These are phyloP conservation scores for Fraxinus anomala DNA, from an alignment of 257 asterid genomes.

Conservation along the genomic window DNA sequence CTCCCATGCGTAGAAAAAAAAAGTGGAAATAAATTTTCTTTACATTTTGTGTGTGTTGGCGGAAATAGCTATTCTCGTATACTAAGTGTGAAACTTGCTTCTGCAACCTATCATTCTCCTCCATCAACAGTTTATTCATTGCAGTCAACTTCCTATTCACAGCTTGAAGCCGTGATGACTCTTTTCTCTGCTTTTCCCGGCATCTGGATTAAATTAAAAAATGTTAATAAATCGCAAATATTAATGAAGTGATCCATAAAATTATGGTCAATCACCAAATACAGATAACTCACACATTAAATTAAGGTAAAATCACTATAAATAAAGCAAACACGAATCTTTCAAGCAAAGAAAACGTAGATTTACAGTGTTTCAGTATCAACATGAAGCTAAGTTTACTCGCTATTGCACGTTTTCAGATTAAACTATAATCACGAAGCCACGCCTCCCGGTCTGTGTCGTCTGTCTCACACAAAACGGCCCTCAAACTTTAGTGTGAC, in stretches of 20 bases:
- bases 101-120: slow-evolving; percentile 96
- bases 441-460: neutral
- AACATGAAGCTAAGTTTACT: neutral
- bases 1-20: neutral
- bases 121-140: slow-evolving; percentile 96
- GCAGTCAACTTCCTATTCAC: slow-evolving; percentile 90
- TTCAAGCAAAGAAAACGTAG: neutral
- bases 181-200: slow-evolving; percentile 93
- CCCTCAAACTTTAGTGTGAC: no score
- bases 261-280: neutral
- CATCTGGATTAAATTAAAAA: slow-evolving; percentile 51
- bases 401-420: neutral
- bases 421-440: neutral
- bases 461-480: no score
- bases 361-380: neutral
- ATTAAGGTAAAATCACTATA: neutral
- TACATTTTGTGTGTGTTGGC: slow-evolving; percentile 82
- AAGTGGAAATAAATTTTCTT: neutral
- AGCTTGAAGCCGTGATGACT: slow-evolving; percentile 85
- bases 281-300: neutral
- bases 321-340: neutral
- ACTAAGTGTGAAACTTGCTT: slow-evolving; percentile 94
- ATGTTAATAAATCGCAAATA: neutral
- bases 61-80: slow-evolving; percentile 82
- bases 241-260: neutral